Percentiles rank a stretch among this genome's conserved stretches.
Evolutionary conservation across 306 rosid species (phyloP).

Genomic region (Vachellia pachyceras): DNA sequence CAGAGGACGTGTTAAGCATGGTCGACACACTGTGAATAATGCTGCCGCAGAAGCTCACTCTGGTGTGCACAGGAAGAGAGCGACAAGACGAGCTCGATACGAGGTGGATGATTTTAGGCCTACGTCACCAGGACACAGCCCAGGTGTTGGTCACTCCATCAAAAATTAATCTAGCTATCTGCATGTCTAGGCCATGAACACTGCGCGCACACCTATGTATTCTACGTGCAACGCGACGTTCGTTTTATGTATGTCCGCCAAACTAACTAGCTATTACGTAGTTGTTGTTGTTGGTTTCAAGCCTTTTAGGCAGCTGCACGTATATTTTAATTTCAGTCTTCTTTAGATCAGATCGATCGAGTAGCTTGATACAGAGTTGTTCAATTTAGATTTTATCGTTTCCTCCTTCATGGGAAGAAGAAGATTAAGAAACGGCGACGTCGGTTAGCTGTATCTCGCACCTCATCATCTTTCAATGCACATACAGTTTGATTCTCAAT

Average conservation of each 20-base stretch:
- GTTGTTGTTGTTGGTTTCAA: background rate
- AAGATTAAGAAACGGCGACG: background rate
- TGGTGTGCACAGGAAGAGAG: background rate
- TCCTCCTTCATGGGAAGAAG: background rate
- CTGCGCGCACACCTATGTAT: background rate
- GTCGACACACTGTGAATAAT: background rate
- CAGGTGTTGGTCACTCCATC: constrained; percentile 56
- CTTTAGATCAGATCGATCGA: background rate
- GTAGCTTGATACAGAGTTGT: background rate
- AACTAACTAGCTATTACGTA: background rate
- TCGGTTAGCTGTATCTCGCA: background rate
- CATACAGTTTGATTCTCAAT: background rate
- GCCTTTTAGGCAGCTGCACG: too few relatives aligned
- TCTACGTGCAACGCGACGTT: background rate
- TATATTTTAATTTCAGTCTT: background rate
- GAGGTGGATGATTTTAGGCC: constrained; percentile 46
- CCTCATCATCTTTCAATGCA: background rate
- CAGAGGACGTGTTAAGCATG: constrained; percentile 2
- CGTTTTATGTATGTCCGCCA: background rate
- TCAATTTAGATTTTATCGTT: background rate
- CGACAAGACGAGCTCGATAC: background rate
- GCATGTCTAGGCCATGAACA: background rate
- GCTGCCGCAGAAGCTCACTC: too few relatives aligned
- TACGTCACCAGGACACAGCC: constrained; percentile 49
- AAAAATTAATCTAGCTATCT: constrained; percentile 22